These are phyloP conservation scores for Gracilaria gracilis DNA, from an alignment of 23 red algal species.

Conservation along the genomic window DNA sequence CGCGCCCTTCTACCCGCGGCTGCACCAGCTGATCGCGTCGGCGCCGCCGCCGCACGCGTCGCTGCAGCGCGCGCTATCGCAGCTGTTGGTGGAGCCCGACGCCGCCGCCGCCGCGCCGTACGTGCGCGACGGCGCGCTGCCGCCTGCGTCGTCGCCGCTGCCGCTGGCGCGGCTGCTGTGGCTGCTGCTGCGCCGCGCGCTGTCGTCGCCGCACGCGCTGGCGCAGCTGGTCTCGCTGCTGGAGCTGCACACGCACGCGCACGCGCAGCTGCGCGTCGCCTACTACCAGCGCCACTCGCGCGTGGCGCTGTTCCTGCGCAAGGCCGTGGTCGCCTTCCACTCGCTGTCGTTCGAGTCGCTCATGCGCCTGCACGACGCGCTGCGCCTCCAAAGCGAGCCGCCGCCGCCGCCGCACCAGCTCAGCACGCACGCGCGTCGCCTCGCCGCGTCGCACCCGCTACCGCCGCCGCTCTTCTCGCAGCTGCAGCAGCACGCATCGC, in stretches of 20 bases:
- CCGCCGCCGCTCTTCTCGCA: neutral
- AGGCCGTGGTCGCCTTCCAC: slow-evolving; percentile 57
- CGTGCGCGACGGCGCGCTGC: neutral
- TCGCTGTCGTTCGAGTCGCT: slow-evolving; percentile 57
- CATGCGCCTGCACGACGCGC: neutral
- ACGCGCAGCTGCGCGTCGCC: neutral
- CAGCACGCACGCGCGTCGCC: neutral
- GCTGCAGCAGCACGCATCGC: neutral
- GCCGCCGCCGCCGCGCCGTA: neutral
- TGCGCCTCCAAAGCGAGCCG: neutral
- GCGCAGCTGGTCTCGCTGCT: neutral
- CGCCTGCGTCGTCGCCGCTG: neutral
- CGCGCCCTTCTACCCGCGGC: slow-evolving; percentile 15
- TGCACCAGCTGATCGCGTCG: slow-evolving; percentile 21
- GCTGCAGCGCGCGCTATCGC: neutral
- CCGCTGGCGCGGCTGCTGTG: neutral
- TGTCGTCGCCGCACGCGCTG: slow-evolving; percentile 15
- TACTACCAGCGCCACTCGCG: slow-evolving; percentile 34
- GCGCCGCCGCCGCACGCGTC: neutral
- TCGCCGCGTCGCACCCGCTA: neutral
- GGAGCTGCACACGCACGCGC: slow-evolving; percentile 8
- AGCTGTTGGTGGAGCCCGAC: neutral
- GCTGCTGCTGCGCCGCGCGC: neutral
- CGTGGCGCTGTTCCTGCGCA: slow-evolving; percentile 42
- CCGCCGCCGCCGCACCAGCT: neutral